Evolutionary conservation across 2,329 filamentous ascomycete species (phyloP), one percentile per base, ranked within the genome.

Genomic region (Metarhizium brunneum): DNA sequence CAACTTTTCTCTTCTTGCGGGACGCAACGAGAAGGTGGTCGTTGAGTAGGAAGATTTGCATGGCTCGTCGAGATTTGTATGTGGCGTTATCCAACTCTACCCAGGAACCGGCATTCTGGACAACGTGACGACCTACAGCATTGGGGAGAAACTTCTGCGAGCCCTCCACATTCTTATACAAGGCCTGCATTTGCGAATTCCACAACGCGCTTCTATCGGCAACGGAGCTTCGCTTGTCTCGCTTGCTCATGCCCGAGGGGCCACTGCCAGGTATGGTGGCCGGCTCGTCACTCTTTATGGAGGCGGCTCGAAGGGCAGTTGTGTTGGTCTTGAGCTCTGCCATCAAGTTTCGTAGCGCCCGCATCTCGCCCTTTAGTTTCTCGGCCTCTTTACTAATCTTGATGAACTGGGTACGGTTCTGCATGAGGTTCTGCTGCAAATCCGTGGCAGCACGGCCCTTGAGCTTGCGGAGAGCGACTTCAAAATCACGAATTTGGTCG

Each of bases 331-430:
- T 97, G 56, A 99, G 80, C 61, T 99, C 94, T 2, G 90, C 86
- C 87, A 99, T 96, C 53, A 97, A 79, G 61, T 90, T 90, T 48
- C 89, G 84, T 36, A 99, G 81, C 6, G 89, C 89, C 53, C 90
- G 84, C 94, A 99, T 97, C 70, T 99, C 94, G 55, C 84, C 84
- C 73, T 97, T 97, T 56, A 99, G 83, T 74, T 96, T 96, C 72
- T 99, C 94, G 2, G 95, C 94, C 74, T 99, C 94, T 72, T 97
- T 96, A 69, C 92, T 96, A 71, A 99, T 97, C 72, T 95, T 95
- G 77, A 99, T 97, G 68, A 99, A 99, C 66, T 97, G 94, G 0
- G 90, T 95, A 51, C 94, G 85, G 71, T 99, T 99, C 70, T 96
- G 92, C 72, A 95, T 92, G 52, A 99, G 88, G 71, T 92, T 97